A percentile compares a stretch with the other conserved stretches of the same genome.
phyloP scores from a whole-genome alignment of 2,329 filamentous ascomycete species.

The Calonectria montana region DNA sequence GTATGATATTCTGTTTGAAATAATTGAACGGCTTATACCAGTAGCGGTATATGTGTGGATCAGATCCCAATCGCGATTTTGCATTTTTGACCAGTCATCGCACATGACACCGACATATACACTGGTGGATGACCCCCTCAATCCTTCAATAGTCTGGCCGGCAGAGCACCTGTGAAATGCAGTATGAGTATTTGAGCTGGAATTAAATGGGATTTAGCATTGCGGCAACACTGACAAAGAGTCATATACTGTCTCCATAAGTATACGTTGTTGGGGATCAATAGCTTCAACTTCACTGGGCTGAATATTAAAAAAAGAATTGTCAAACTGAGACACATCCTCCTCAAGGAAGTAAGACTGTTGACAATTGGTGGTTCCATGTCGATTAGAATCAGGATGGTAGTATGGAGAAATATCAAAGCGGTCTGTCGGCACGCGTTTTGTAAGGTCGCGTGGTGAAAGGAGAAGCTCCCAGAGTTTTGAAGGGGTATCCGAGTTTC shows the following conservation, averaged over 20 bases:
- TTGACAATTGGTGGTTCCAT: constrained; percentile 34
- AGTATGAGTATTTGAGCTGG: not conserved
- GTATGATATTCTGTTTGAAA: constrained; percentile 63
- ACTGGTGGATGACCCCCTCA: not conserved
- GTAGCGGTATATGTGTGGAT: not conserved
- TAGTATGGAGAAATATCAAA: not conserved
- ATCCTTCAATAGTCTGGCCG: not conserved
- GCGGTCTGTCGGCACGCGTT: not conserved
- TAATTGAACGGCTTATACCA: constrained; percentile 49
- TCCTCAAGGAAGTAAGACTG: constrained; percentile 44
- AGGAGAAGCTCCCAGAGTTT: not conserved
- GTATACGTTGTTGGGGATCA: constrained; percentile 44
- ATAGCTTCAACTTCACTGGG: constrained; percentile 37
- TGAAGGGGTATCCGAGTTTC: not conserved
- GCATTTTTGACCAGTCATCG: not conserved
- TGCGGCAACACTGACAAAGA: constrained; percentile 28
- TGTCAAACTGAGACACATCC: constrained; percentile 36
- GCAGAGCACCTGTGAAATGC: constrained; percentile 1
- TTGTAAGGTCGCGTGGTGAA: not conserved
- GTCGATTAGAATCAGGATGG: not conserved
- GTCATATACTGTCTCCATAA: constrained; percentile 42
- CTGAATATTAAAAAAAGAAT: constrained; percentile 36
- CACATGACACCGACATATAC: not conserved
- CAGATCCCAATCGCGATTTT: not conserved
- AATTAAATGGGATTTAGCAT: not conserved